These are phyloP conservation scores for Saksenaea oblongispora DNA, from an alignment of 371 early-diverging fungal species.

Conservation along the genomic window DNA sequence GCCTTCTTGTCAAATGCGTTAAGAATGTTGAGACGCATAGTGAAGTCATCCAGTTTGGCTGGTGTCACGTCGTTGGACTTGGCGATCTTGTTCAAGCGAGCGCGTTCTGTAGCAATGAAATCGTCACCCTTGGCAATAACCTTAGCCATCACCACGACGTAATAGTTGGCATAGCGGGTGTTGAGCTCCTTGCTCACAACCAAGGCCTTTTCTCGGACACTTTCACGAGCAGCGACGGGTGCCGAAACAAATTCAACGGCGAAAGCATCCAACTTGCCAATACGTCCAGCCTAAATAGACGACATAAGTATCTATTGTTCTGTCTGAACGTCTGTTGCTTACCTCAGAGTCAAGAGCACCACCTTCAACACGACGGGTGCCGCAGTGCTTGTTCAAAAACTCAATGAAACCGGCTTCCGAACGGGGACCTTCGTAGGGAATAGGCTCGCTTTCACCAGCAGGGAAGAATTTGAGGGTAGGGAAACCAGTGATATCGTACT, in stretches of 20 bases:
- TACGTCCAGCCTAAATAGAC: slow-evolving; percentile 65
- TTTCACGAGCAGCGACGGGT: slow-evolving; percentile 35
- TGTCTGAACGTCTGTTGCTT: slow-evolving; percentile 2
- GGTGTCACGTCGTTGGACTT: slow-evolving; percentile 57
- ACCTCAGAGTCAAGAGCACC: slow-evolving; percentile 68
- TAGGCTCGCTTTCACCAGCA: slow-evolving; percentile 65
- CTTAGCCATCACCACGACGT: slow-evolving; percentile 77
- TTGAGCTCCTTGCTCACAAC: slow-evolving; percentile 28
- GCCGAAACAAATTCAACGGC: slow-evolving; percentile 63
- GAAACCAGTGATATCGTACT: slow-evolving; percentile 75
- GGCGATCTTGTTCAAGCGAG: slow-evolving; percentile 72
- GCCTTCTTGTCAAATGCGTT: slow-evolving; percentile 51
- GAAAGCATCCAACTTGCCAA: slow-evolving; percentile 66
- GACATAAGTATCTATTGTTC: slow-evolving; percentile 3
- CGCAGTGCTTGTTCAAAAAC: slow-evolving; percentile 88
- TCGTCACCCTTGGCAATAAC: slow-evolving; percentile 53
- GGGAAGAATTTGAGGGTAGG: slow-evolving; percentile 91
- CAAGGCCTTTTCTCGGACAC: slow-evolving; percentile 40
- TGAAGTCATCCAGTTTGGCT: slow-evolving; percentile 75
- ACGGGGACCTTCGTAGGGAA: slow-evolving; percentile 79
- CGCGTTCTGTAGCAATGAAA: slow-evolving; percentile 66
- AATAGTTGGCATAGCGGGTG: slow-evolving; percentile 65
- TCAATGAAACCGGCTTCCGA: slow-evolving; percentile 80
- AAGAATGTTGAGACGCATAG: slow-evolving; percentile 77
- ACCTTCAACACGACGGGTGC: slow-evolving; percentile 78